A percentile compares a stretch with the other conserved stretches of the same genome.
phyloP scores from a whole-genome alignment of 306 rosid genomes.

The Dalbergia cochinchinensis region DNA sequence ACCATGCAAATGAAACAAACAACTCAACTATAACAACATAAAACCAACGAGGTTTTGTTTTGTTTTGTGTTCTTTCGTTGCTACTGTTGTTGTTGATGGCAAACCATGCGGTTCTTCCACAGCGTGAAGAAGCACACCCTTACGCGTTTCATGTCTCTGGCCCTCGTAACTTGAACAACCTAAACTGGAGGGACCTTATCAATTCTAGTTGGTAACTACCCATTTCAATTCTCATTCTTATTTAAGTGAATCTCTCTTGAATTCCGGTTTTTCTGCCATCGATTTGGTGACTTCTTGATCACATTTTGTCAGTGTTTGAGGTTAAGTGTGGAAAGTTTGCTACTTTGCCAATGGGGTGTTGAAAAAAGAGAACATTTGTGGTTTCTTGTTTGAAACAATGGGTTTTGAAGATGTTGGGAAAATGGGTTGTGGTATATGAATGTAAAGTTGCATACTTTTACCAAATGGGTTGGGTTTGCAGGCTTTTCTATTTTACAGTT shows the following conservation, averaged over 20 bases:
- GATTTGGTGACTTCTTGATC: slow-evolving; percentile 14
- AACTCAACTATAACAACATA: slow-evolving; percentile 7
- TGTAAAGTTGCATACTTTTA: slow-evolving; percentile 40
- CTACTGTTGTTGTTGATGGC: slow-evolving; percentile 52
- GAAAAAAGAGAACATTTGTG: not conserved
- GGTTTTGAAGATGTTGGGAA: slow-evolving; percentile 14
- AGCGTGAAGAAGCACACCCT: slow-evolving; percentile 62
- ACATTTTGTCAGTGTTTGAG: not conserved
- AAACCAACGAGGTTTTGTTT: slow-evolving; percentile 15
- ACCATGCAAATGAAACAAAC: slow-evolving; percentile 35
- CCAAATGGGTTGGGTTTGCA: slow-evolving; percentile 25
- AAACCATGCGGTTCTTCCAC: not conserved
- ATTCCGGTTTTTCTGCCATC: not conserved
- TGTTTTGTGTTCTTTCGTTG: slow-evolving; percentile 18
- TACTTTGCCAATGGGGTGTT: not conserved
- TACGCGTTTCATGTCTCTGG: slow-evolving; percentile 94
- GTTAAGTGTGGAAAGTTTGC: slow-evolving; percentile 1
- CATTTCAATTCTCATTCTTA: slow-evolving; percentile 39
- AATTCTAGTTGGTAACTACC: slow-evolving; percentile 80
- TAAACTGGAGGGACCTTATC: slow-evolving; percentile 88
- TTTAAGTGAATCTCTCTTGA: not conserved
- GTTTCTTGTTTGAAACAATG: slow-evolving; percentile 16
- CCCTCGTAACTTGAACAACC: slow-evolving; percentile 77
- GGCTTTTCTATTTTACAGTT: slow-evolving; percentile 3
- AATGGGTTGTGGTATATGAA: slow-evolving; percentile 28